These are phyloP conservation scores for Akebia trifoliata DNA, from an alignment of 164 flowering plant species.

Conservation along the genomic window DNA sequence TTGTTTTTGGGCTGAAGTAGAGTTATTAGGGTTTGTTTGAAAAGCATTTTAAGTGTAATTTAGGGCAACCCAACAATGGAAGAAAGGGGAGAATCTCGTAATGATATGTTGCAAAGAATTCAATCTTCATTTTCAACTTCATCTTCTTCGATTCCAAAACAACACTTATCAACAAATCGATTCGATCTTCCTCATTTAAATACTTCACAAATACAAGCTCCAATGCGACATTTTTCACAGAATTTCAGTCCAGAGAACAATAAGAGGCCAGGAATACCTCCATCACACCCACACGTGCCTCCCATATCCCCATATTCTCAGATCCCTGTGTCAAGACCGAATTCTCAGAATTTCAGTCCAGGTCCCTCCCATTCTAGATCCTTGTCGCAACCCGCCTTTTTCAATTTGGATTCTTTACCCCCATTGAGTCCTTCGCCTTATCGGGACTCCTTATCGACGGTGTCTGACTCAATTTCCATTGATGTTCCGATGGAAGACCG, in stretches of 20 bases:
- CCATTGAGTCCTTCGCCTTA: conserved; percentile 79
- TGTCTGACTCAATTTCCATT: conserved; percentile 50
- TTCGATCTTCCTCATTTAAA: conserved; percentile 55
- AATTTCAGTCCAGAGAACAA: conserved; percentile 35
- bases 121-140: conserved; percentile 69
- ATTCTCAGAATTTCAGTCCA: conserved; percentile 37
- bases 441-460: conserved; percentile 43
- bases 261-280: conserved; percentile 75
- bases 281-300: conserved; percentile 76
- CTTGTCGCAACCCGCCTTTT: conserved; percentile 73
- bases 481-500: conserved; percentile 75
- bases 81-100: conserved; percentile 45
- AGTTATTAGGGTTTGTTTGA: conserved; percentile 3
- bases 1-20: not conserved
- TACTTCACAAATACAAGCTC: conserved; percentile 45
- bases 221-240: conserved; percentile 42
- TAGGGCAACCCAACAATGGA: conserved; percentile 33
- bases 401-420: conserved; percentile 74
- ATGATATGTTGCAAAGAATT: conserved; percentile 46
- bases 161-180: conserved; percentile 17
- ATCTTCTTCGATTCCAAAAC: conserved; percentile 42
- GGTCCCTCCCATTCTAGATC: conserved; percentile 76
- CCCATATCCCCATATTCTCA: conserved; percentile 59
- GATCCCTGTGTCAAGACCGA: conserved; percentile 39
- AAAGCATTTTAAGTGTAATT: conserved; percentile 5